Evolutionary conservation across 2,329 filamentous ascomycete genomes (phyloP).

Genomic region (Colletotrichum neosansevieriae): DNA sequence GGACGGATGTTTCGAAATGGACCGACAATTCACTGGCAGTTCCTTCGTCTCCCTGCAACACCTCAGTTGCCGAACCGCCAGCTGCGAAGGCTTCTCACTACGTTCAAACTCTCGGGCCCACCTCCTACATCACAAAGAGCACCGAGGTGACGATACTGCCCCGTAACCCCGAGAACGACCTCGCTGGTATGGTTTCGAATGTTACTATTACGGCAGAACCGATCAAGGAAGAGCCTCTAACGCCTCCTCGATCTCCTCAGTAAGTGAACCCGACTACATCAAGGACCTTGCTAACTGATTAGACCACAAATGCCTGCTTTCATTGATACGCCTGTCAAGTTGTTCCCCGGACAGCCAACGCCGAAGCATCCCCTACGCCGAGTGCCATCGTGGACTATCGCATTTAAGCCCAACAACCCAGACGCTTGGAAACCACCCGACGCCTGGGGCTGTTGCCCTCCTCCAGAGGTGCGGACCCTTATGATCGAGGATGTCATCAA

Average conservation of each 20-base stretch:
- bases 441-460: constrained; percentile 55
- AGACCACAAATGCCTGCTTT: constrained; percentile 16
- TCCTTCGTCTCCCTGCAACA: constrained; percentile 50
- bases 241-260: constrained; percentile 48
- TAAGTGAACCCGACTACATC: constrained; percentile 41
- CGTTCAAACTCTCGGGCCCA: constrained; percentile 55
- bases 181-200: constrained; percentile 51
- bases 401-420: constrained; percentile 50
- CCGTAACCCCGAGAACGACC: constrained; percentile 48
- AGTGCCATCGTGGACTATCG: constrained; percentile 41
- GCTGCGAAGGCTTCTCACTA: constrained; percentile 48
- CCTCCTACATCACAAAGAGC: constrained; percentile 56
- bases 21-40: constrained; percentile 42
- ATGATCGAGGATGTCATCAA: constrained; percentile 43
- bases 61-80: constrained; percentile 47
- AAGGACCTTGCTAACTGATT: constrained; percentile 10
- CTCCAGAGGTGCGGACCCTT: constrained; percentile 41
- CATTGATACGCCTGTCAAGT: constrained; percentile 37
- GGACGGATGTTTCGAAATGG: constrained; percentile 3
- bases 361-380: constrained; percentile 24
- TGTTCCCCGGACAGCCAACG: constrained; percentile 33
- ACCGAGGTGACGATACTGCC: constrained; percentile 54
- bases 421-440: constrained; percentile 60
- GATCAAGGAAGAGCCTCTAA: constrained; percentile 45
- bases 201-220: constrained; percentile 52